A percentile compares a stretch with the other conserved stretches of the same genome.
These are phyloP conservation scores for Luffa acutangula DNA, from an alignment of 306 rosid genomes.

Conservation along the genomic window DNA sequence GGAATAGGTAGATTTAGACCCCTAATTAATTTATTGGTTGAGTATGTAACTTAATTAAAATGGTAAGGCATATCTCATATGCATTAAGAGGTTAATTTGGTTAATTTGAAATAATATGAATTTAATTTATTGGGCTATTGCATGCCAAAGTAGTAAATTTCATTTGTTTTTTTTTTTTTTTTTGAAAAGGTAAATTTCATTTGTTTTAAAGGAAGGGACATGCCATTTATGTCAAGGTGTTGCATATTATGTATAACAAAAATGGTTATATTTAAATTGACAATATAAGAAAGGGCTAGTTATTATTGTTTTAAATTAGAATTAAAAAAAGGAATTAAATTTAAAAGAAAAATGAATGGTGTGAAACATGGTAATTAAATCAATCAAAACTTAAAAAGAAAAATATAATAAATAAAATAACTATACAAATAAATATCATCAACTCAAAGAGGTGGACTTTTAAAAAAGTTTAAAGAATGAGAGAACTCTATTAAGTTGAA, in stretches of 20 bases:
- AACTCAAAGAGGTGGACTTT: not conserved
- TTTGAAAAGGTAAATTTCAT: not conserved
- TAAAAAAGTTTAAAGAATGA: not conserved
- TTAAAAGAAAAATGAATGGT: not conserved
- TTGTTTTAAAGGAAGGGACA: not conserved
- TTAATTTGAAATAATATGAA: no score
- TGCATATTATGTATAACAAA: not conserved
- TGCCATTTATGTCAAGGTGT: not conserved
- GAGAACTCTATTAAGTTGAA: not conserved
- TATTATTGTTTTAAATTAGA: not conserved
- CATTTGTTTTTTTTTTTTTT: not conserved
- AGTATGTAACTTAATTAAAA: no score
- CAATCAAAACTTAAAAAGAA: not conserved
- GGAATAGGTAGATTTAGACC: no score
- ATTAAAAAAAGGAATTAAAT: not conserved
- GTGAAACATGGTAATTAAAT: not conserved
- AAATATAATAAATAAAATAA: not conserved
- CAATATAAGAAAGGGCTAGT: not conserved
- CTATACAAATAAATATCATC: not conserved
- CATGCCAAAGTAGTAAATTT: not conserved
- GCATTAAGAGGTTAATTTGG: no score
- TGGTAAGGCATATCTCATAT: no score
- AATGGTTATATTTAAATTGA: not conserved
- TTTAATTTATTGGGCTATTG: no score
- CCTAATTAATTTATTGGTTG: no score